These are phyloP conservation scores for Populus hybrid DNA, from an alignment of 441 rosid species.

Conservation along the genomic window DNA sequence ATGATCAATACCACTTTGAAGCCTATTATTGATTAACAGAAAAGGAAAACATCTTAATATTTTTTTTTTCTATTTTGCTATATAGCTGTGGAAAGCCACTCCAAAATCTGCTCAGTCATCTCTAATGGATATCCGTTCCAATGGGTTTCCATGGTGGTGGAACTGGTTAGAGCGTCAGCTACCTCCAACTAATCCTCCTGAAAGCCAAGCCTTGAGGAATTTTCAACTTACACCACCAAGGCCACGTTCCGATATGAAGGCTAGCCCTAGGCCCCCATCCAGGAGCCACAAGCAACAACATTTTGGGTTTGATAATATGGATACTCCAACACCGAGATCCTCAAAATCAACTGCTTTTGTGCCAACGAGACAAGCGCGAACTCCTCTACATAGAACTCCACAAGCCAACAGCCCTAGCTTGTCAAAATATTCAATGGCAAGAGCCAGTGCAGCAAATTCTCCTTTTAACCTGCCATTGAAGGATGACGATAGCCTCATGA, in stretches of 20 bases:
- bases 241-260: constrained; percentile 52
- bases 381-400: constrained; percentile 42
- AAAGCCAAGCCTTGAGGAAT: constrained; percentile 39
- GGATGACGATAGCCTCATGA: constrained; percentile 85
- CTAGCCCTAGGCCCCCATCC: constrained; percentile 58
- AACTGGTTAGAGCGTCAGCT: constrained; percentile 78
- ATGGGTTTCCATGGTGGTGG: constrained; percentile 90
- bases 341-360: constrained; percentile 55
- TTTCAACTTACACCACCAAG: constrained; percentile 54
- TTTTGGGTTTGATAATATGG: constrained; percentile 43
- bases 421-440: constrained; percentile 57
- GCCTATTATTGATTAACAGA: not conserved
- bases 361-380: constrained; percentile 42
- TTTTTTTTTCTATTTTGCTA: constrained; percentile 10
- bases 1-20: not conserved
- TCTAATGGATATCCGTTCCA: constrained; percentile 39
- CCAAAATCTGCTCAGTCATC: constrained; percentile 51
- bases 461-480: constrained; percentile 53
- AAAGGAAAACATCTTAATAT: not conserved
- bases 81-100: constrained; percentile 66
- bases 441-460: constrained; percentile 55
- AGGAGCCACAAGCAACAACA: constrained; percentile 45
- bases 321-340: constrained; percentile 66
- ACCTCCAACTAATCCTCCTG: constrained; percentile 42
- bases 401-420: constrained; percentile 35